A percentile compares a stretch with the other conserved stretches of the same genome.
Conservation (phyloP, 768 basidiomycete genomes). For the Termitomyces sp. region DNA sequence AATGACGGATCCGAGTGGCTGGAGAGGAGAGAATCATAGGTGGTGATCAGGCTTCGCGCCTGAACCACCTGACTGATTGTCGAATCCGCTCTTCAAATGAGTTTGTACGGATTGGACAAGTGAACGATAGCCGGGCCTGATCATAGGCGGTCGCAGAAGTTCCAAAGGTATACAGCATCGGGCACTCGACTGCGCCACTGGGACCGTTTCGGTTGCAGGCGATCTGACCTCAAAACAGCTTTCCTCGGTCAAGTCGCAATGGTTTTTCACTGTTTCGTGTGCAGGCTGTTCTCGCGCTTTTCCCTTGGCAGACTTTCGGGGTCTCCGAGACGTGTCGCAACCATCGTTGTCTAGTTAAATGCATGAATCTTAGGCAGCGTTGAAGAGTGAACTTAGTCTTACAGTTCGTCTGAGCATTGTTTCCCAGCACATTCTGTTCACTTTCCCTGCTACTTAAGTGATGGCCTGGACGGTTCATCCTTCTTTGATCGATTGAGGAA, state of each 20-base stretch:
- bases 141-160: neutral
- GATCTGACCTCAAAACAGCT: neutral
- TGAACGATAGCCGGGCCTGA: slow-evolving; percentile 24
- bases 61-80: neutral
- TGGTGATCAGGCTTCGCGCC: neutral
- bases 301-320: neutral
- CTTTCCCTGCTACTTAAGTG: neutral
- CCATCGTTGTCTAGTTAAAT: neutral
- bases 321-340: neutral
- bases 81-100: slow-evolving; percentile 26
- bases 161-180: neutral
- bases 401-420: neutral
- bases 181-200: slow-evolving; percentile 3
- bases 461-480: neutral
- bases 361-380: neutral
- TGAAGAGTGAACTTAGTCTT: neutral
- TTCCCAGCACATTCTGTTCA: neutral
- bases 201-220: neutral
- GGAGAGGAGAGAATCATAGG: neutral
- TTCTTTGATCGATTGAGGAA: neutral
- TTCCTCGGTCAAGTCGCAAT: neutral
- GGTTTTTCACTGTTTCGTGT: neutral
- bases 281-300: slow-evolving; percentile 1
- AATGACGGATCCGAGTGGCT: neutral
- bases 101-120: slow-evolving; percentile 44